Base-by-base conservation (phyloP, 2,329 filamentous ascomycete species). In the Tolypocladium tropicale region DNA sequence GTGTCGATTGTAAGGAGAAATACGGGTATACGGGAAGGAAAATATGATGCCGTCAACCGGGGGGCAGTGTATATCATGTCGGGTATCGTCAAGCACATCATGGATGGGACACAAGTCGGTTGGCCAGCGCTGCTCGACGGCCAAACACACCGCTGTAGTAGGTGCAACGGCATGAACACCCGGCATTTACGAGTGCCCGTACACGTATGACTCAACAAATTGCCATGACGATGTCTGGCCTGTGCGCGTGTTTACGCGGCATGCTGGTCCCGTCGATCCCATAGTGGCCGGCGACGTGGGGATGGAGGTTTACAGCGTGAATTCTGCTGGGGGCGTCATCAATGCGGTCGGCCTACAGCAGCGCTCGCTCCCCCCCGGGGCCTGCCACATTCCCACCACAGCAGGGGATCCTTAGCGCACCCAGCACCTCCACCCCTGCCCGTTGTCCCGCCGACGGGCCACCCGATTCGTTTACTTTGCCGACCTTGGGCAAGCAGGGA, bases 401-500 rank as follows among this genome's bases (percentile, higher is more conserved):
- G 6, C 4, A 39, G 34, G 36, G 14, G 4, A 18, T 18, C n/a
- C 36, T 14, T n/a, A 37, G 36, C 36, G 16, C 36, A n/a, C 4
- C 4, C 11, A 11, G 33, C 53, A 21, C n/a, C 30, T 53, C 18
- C 34, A 9, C 51, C 34, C 16, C n/a, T 32, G n/a, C 21, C 21
- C 34, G 66, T 68, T 68, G 64, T 64, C 59, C 58, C 16, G 63
- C 56, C 59, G 61, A 68, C 66, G 18, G 16, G 5, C 49, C 28
- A 14, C 52, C 28, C 53, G 28, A 25, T 58, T 54, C 59, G 59
- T 64, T 67, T 59, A 66, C 63, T 63, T 63, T 55, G 33, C 48
- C 4, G 14, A 36, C 41, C 23, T 3, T 48, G 48, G 23, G 43
- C 30, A 6, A 14, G 49, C 53, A 55, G 39, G 55, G 54, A 21